Evolutionary conservation across 2,329 filamentous ascomycete species (phyloP).

Genomic region (Gnomoniopsis sp.): DNA sequence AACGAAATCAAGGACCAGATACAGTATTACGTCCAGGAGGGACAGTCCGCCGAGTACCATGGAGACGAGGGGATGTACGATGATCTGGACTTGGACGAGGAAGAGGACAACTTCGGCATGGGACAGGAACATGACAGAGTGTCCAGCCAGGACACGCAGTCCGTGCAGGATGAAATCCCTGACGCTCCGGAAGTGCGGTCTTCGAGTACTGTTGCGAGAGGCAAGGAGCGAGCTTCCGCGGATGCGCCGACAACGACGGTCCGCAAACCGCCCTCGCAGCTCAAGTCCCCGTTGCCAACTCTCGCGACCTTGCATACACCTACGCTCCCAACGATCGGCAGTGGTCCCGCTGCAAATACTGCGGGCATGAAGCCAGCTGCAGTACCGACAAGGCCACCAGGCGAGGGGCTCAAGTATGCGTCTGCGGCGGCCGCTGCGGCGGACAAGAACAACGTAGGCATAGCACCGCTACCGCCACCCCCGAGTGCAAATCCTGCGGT

Average conservation of each 20-base stretch:
- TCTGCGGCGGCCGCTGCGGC: slow-evolving; percentile 93
- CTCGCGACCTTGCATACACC: slow-evolving; percentile 84
- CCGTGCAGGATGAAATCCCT: slow-evolving; percentile 74
- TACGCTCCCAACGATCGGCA: slow-evolving; percentile 54
- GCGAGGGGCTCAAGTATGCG: slow-evolving; percentile 92
- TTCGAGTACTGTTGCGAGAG: slow-evolving; percentile 37
- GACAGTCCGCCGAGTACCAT: slow-evolving; percentile 82
- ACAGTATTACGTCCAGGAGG: slow-evolving; percentile 90
- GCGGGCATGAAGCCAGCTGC: slow-evolving; percentile 89
- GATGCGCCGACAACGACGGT: slow-evolving; percentile 55
- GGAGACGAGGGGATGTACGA: slow-evolving; percentile 96
- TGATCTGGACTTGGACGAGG: slow-evolving; percentile 86
- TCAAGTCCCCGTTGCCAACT: slow-evolving; percentile 92
- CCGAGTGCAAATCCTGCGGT: slow-evolving; percentile 54
- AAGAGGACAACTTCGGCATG: slow-evolving; percentile 85
- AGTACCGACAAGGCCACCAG: slow-evolving; percentile 76
- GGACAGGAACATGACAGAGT: slow-evolving; percentile 75
- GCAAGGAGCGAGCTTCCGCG: slow-evolving; percentile 53
- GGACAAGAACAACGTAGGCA: slow-evolving; percentile 84
- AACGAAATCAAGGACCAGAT: slow-evolving; percentile 88
- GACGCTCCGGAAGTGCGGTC: slow-evolving; percentile 52
- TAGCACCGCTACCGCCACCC: slow-evolving; percentile 88
- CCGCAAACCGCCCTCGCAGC: slow-evolving; percentile 78
- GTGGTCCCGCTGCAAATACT: slow-evolving; percentile 39
- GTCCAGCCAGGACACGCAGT: slow-evolving; percentile 95